Conservation (phyloP, 176 grass and related monocot genomes). For the Elaeis guineensis region DNA sequence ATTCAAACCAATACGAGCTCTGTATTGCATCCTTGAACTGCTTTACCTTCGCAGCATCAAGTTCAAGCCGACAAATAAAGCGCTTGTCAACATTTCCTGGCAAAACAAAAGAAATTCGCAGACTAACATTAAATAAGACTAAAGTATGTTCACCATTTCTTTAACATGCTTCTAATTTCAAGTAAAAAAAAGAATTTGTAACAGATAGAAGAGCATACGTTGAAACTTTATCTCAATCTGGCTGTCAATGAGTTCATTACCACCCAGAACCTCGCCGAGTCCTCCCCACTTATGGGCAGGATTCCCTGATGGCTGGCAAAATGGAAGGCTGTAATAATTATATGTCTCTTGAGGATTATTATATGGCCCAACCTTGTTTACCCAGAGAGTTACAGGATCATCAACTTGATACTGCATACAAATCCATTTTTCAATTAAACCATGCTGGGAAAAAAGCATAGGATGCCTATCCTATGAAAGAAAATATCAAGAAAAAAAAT, state of each 20-base stretch:
- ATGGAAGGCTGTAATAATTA: slow-evolving; percentile 93
- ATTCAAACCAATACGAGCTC: slow-evolving; percentile 91
- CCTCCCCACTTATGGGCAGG: slow-evolving; percentile 81
- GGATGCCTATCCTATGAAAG: too few species aligned
- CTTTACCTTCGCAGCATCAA: slow-evolving; percentile 55
- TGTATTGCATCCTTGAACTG: slow-evolving; percentile 74
- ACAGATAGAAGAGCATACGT: slow-evolving; percentile 36
- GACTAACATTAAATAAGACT: too few species aligned
- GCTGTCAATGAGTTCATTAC: slow-evolving; percentile 90
- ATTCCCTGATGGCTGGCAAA: slow-evolving; percentile 71
- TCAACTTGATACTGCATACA: slow-evolving; percentile 54
- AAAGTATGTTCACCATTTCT: too few species aligned
- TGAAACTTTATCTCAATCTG: slow-evolving; percentile 71
- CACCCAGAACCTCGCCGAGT: slow-evolving; percentile 81
- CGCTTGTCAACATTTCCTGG: slow-evolving; percentile 75
- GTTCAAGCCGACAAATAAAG: slow-evolving; percentile 64
- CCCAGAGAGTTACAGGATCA: slow-evolving; percentile 72
- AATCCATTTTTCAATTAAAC: too few species aligned
- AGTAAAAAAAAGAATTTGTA: slow-evolving; percentile 1
- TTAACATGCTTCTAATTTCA: slow-evolving; percentile 3
- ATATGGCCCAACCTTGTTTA: slow-evolving; percentile 94
- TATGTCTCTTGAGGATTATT: slow-evolving; percentile 95
- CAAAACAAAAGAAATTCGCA: slow-evolving; percentile 11
- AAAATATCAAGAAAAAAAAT: too few species aligned
- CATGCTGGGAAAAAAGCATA: too few species aligned